Percentiles rank a stretch among this genome's conserved stretches.
phyloP scores from a whole-genome alignment of 129 eudicot genomes.

The Flaveria brownii region DNA sequence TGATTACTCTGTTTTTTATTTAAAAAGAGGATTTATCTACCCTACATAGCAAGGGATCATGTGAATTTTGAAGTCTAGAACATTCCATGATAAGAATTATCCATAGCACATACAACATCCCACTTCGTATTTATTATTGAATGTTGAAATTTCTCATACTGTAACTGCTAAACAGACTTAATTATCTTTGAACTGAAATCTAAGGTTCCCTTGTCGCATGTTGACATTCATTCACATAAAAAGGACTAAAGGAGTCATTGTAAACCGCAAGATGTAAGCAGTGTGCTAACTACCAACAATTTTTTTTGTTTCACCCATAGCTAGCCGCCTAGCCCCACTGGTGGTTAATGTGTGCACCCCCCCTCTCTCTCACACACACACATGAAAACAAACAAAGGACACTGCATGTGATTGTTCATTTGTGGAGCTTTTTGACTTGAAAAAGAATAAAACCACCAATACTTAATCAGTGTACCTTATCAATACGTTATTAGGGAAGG shows the following conservation, averaged over 20 bases:
- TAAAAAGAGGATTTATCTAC: background rate
- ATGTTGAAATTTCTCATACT: background rate
- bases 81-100: slow-evolving; percentile 5
- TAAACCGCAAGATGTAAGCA: too few relatives aligned
- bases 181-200: background rate
- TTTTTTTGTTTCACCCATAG: too few relatives aligned
- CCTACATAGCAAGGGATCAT: background rate
- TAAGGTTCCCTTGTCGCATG: background rate
- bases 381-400: background rate
- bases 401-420: too few relatives aligned
- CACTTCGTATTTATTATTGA: background rate
- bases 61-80: background rate
- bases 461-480: too few relatives aligned
- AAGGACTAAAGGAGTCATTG: background rate
- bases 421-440: background rate
- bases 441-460: too few relatives aligned
- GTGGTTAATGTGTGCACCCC: too few relatives aligned
- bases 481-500: too few relatives aligned
- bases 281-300: too few relatives aligned
- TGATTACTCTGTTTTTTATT: background rate
- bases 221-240: background rate
- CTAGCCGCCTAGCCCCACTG: too few relatives aligned
- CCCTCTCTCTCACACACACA: background rate
- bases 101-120: background rate
- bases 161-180: background rate